Percentiles rank a stretch among this genome's conserved stretches.
Evolutionary conservation across 768 basidiomycete genomes (phyloP).

Genomic region (Hericium alpestre): DNA sequence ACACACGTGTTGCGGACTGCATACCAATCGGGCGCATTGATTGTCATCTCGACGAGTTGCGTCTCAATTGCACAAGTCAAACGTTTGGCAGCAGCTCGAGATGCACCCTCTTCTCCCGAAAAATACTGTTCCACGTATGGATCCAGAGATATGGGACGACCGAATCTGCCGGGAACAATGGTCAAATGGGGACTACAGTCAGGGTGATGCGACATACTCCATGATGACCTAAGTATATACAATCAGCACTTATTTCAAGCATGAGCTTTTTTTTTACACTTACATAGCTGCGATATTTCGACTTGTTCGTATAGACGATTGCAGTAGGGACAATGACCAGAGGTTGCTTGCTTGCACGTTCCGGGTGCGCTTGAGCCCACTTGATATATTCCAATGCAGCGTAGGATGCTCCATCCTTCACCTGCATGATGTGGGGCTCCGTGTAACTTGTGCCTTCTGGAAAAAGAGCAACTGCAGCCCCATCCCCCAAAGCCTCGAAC

Average conservation of each 20-base stretch:
- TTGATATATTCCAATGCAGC: conserved; percentile 86
- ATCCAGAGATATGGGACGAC: conserved; percentile 67
- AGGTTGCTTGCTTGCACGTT: conserved; percentile 26
- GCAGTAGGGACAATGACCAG: conserved; percentile 71
- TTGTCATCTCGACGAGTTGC: conserved; percentile 62
- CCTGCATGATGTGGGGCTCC: conserved; percentile 83
- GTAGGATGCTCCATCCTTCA: conserved; percentile 94
- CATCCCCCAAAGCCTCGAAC: conserved; percentile 72
- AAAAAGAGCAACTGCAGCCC: conserved; percentile 83
- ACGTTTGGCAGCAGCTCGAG: conserved; percentile 76
- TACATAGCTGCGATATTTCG: conserved; percentile 86
- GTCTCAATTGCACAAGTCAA: conserved; percentile 67
- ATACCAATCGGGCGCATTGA: conserved; percentile 94
- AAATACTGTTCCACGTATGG: conserved; percentile 70
- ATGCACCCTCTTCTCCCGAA: conserved; percentile 52
- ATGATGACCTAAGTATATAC: conserved; percentile 45
- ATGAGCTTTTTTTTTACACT: conserved; percentile 21
- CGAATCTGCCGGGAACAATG: conserved; percentile 48
- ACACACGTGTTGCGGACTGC: conserved; percentile 14
- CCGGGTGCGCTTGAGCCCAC: conserved; percentile 54
- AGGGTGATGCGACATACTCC: conserved; percentile 34
- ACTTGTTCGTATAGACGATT: conserved; percentile 93
- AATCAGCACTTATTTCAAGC: background rate
- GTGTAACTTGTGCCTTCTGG: conserved; percentile 95
- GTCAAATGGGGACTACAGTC: background rate